phyloP scores from a whole-genome alignment of 306 rosid genomes.

The Prosopis cineraria region DNA sequence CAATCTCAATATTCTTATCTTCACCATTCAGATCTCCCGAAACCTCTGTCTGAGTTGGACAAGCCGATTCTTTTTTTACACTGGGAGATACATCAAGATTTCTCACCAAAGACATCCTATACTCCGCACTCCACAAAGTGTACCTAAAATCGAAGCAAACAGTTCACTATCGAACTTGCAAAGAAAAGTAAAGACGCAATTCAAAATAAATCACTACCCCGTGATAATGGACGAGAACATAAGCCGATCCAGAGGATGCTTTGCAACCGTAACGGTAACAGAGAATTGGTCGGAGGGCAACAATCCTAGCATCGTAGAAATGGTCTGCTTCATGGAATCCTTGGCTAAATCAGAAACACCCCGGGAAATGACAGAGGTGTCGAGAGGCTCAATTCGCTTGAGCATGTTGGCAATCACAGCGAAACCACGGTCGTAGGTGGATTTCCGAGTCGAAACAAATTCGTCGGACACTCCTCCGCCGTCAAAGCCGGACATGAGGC shows the following conservation, averaged over 20 bases:
- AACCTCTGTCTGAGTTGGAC: slow-evolving; percentile 27
- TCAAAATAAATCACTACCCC: slow-evolving; percentile 49
- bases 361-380: slow-evolving; percentile 75
- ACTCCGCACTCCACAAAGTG: slow-evolving; percentile 96
- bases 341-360: slow-evolving; percentile 79
- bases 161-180: slow-evolving; percentile 2
- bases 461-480: slow-evolving; percentile 87
- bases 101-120: slow-evolving; percentile 79
- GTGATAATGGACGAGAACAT: slow-evolving; percentile 89
- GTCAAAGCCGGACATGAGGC: slow-evolving; percentile 67
- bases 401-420: slow-evolving; percentile 88
- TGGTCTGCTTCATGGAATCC: slow-evolving; percentile 97
- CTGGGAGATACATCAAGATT: slow-evolving; percentile 65
- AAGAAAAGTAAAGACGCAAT: not conserved
- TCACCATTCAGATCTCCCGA: slow-evolving; percentile 42
- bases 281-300: slow-evolving; percentile 90
- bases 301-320: slow-evolving; percentile 89
- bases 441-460: slow-evolving; percentile 77
- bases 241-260: slow-evolving; percentile 71
- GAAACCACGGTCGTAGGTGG: slow-evolving; percentile 71
- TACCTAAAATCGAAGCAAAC: slow-evolving; percentile 52
- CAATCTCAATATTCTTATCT: slow-evolving; percentile 38
- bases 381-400: slow-evolving; percentile 80
- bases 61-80: slow-evolving; percentile 33
- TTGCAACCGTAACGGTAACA: slow-evolving; percentile 64